Evolutionary conservation across 345 rosid species (phyloP), one percentile per base, ranked within the genome.

Genomic region (Pugionium dolabratum): DNA sequence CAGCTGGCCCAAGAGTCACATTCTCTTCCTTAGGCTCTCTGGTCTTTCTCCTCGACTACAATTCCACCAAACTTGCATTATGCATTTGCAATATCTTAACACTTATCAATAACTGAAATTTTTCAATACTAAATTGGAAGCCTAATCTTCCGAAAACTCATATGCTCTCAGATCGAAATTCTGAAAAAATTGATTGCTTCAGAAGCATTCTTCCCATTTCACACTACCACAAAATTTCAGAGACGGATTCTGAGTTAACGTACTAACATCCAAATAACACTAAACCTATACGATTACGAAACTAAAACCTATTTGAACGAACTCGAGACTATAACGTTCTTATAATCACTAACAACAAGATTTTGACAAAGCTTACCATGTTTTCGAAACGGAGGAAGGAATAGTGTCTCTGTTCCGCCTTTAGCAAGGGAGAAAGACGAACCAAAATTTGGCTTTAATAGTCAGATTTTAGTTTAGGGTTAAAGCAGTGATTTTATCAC

Each of bases 11-110:
- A 50, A 86, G 90, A 1, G 85, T 86, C 43, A 88, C 86, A 64
- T 67, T 84, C 54, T 90, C 88, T 55, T 84, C 95, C 92, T 87
- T 90, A 5, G 90, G 91, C 76, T 87, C 97, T 67, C 86, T 85
- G 0, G 69, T 75, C 79, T 80, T 87, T 70, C 77, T 84, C 79
- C 52, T 84, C 60, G 95, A 90, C 97, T 90, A 65, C 31, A 65
- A 30, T 54, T 49, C 4, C 36, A 42, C 2, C n/a, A 43, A 3
- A 39, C 18, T 18, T 90, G 61, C 64, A 30, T 57, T 27, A 49
- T 28, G 5, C 35, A 4, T 29, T 9, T n/a, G 26, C 29, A 6
- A 6, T 28, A 39, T 39, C 59, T 35, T 2, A 25, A 5, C 2
- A 18, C 2, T 46, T 10, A 7, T 10, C 35, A 10, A 34, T 10